Evolutionary conservation across 2,329 filamentous ascomycete genomes (phyloP).

Genomic region (Bipolaris sorokiniana): DNA sequence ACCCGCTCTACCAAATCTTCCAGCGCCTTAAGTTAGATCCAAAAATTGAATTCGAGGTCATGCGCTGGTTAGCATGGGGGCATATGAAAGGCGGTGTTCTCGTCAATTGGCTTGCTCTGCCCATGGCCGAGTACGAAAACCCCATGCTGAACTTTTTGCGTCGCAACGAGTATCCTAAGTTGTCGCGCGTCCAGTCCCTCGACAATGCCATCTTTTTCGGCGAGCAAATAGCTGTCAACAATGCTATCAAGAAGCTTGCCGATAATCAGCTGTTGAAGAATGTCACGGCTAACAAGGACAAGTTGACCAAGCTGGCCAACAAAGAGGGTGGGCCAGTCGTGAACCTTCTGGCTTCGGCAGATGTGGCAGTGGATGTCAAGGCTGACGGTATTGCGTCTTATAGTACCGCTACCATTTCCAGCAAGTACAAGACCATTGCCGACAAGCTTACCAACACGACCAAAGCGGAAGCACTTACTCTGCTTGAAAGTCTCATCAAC

Average conservation of each 20-base stretch:
- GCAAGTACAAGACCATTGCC: conserved; percentile 70
- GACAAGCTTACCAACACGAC: conserved; percentile 63
- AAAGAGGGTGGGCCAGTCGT: conserved; percentile 66
- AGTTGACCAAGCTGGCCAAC: conserved; percentile 62
- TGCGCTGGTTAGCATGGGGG: conserved; percentile 91
- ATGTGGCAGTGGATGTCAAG: conserved; percentile 69
- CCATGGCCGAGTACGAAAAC: conserved; percentile 81
- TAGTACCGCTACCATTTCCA: conserved; percentile 64
- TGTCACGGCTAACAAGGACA: conserved; percentile 63
- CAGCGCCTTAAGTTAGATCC: conserved; percentile 55
- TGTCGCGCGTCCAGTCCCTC: conserved; percentile 77
- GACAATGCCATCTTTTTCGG: conserved; percentile 77
- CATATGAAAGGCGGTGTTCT: conserved; percentile 86
- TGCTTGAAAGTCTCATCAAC: conserved; percentile 78
- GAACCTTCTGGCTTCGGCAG: conserved; percentile 58
- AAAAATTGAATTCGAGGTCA: conserved; percentile 63
- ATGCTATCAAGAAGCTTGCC: conserved; percentile 51
- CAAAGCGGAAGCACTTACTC: conserved; percentile 65
- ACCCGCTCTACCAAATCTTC: conserved; percentile 76
- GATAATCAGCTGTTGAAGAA: conserved; percentile 61
- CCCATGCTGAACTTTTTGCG: conserved; percentile 73
- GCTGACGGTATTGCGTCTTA: conserved; percentile 80
- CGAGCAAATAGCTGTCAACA: conserved; percentile 58
- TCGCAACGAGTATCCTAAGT: conserved; percentile 72
- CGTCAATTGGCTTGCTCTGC: conserved; percentile 78